phyloP scores from a whole-genome alignment of 495 filamentous ascomycete species.

The Xylaria castorea region DNA sequence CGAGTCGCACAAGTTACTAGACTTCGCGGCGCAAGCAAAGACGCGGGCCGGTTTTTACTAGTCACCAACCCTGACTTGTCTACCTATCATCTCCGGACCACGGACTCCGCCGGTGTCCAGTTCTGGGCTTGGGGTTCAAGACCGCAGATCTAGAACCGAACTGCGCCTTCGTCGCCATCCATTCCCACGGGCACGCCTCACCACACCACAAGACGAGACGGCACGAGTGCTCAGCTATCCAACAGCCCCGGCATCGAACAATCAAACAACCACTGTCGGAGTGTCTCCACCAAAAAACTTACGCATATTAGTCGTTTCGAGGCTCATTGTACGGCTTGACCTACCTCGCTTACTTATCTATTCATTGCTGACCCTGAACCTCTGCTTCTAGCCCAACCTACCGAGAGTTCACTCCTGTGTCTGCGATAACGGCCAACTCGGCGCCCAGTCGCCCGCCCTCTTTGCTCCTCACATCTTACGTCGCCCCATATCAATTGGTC shows the following conservation, averaged over 20 bases:
- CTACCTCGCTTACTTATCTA: background rate
- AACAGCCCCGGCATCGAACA: background rate
- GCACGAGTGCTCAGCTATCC: background rate
- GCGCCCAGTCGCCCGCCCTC: background rate
- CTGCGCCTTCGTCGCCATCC: background rate
- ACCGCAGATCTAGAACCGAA: background rate
- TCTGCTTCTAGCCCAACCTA: slow-evolving; percentile 6
- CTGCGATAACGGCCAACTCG: background rate
- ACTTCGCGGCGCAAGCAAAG: slow-evolving; percentile 13
- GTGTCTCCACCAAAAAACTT: background rate
- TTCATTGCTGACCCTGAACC: background rate
- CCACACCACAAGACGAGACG: background rate
- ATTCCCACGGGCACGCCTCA: background rate
- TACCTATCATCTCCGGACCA: background rate
- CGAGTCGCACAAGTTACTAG: slow-evolving; percentile 22
- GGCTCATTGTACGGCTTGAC: slow-evolving; percentile 8
- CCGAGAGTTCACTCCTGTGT: background rate
- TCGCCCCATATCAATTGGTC: slow-evolving; percentile 1
- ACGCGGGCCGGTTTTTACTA: slow-evolving; percentile 15
- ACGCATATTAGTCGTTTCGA: background rate
- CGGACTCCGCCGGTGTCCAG: background rate
- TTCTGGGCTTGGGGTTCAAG: background rate
- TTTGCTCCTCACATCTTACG: background rate
- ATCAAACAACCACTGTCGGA: background rate
- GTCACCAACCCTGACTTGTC: slow-evolving; percentile 4